phyloP scores from a whole-genome alignment of 495 filamentous ascomycete genomes.

The Talaromyces wortmannii region DNA sequence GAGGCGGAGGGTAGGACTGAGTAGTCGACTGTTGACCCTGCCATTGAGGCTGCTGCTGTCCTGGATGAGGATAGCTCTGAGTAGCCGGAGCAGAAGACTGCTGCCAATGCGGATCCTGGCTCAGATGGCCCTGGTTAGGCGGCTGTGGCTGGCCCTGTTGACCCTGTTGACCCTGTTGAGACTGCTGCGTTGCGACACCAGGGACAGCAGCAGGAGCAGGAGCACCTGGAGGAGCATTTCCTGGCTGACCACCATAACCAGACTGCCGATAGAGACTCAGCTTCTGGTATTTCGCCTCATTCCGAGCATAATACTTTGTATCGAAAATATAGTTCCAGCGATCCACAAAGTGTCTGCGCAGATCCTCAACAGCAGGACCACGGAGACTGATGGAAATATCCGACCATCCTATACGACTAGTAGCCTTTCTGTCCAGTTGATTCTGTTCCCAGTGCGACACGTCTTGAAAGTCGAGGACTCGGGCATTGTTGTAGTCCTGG shows the following conservation, averaged over 20 bases:
- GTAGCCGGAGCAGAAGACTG: constrained; percentile 6
- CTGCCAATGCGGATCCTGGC: constrained; percentile 8
- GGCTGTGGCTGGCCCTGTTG: background rate
- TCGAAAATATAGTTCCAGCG: constrained; percentile 92
- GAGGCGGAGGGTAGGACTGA: constrained; percentile 4
- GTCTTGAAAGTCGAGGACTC: constrained; percentile 81
- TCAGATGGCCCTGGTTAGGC: constrained; percentile 2
- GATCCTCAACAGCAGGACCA: constrained; percentile 74
- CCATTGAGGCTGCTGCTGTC: constrained; percentile 8
- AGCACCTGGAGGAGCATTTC: background rate
- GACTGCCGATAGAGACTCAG: constrained; percentile 37
- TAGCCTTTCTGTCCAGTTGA: constrained; percentile 72
- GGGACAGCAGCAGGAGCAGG: background rate
- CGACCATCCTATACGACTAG: constrained; percentile 89
- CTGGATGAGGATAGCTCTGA: background rate
- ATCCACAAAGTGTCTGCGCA: constrained; percentile 74
- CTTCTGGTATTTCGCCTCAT: constrained; percentile 53
- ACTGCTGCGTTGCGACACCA: background rate
- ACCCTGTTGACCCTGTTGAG: background rate
- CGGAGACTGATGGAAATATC: constrained; percentile 77
- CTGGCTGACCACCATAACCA: constrained; percentile 9
- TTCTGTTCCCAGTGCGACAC: constrained; percentile 81
- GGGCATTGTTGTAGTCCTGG: constrained; percentile 92
- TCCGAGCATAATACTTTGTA: constrained; percentile 67
- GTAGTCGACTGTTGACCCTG: background rate